Evolutionary conservation across 306 rosid species (phyloP).

Genomic region (Fragaria nilgerrensis): DNA sequence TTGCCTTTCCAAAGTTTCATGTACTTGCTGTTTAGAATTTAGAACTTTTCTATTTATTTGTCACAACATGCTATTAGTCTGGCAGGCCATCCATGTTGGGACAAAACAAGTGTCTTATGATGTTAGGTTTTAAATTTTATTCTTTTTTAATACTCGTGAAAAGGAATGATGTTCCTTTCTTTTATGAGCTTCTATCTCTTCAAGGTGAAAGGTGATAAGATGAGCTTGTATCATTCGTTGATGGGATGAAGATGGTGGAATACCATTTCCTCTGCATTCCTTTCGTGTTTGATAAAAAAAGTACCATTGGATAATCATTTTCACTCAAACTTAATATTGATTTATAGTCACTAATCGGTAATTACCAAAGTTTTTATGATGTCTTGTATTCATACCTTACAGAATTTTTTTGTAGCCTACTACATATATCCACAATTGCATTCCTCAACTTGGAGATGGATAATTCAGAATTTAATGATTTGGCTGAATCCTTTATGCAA

Average conservation of each 20-base stretch:
- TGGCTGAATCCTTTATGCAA: slow-evolving; percentile 31
- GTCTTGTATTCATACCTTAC: not conserved
- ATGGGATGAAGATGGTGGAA: not conserved
- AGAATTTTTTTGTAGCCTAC: not conserved
- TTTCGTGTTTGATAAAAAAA: not conserved
- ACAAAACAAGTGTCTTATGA: not conserved
- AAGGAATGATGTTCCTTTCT: not conserved
- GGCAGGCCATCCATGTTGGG: not conserved
- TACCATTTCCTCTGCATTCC: not conserved
- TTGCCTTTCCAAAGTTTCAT: slow-evolving; percentile 1
- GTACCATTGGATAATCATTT: not conserved
- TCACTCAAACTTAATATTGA: not conserved
- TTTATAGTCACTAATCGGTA: not conserved
- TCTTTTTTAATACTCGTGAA: not conserved
- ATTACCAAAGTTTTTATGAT: not conserved
- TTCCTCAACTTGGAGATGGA: not conserved
- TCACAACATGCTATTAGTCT: not conserved
- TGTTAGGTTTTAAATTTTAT: not conserved
- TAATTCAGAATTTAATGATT: slow-evolving; percentile 24
- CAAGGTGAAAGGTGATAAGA: slow-evolving; percentile 2
- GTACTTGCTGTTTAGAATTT: slow-evolving; percentile 19
- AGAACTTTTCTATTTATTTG: not conserved
- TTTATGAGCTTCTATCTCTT: not conserved
- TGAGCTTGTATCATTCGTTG: not conserved
- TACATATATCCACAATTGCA: not conserved